phyloP scores from a whole-genome alignment of 768 basidiomycete species.

The Mycena indigotica region DNA sequence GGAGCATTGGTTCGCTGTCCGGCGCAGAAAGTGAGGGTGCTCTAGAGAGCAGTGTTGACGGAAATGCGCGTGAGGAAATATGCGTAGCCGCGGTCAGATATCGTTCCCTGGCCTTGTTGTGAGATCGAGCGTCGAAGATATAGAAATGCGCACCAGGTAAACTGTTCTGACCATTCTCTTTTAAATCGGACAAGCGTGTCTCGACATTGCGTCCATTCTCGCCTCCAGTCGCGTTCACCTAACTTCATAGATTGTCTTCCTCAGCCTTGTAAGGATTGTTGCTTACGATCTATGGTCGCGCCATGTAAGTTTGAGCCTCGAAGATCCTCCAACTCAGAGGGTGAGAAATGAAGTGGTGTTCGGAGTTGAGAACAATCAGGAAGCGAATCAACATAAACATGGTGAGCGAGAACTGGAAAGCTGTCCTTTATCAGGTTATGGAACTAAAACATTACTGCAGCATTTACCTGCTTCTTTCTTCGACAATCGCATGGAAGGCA shows the following conservation, averaged over 20 bases:
- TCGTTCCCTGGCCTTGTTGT: slow-evolving; percentile 51
- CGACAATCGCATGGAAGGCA: slow-evolving; percentile 60
- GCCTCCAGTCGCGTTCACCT: slow-evolving; percentile 52
- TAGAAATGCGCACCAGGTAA: slow-evolving; percentile 65
- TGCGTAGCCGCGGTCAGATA: slow-evolving; percentile 77
- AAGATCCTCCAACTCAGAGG: slow-evolving; percentile 63
- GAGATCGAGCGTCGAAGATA: slow-evolving; percentile 9
- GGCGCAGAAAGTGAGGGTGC: slow-evolving; percentile 55
- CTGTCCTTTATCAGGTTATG: slow-evolving; percentile 5
- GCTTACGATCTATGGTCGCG: slow-evolving; percentile 65
- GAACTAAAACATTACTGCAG: neutral
- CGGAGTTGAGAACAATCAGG: slow-evolving; percentile 58
- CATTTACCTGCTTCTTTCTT: slow-evolving; percentile 38
- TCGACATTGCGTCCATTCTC: slow-evolving; percentile 63
- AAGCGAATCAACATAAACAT: slow-evolving; percentile 67
- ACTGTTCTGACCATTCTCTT: slow-evolving; percentile 45
- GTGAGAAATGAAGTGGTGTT: slow-evolving; percentile 76
- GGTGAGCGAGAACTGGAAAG: slow-evolving; percentile 40
- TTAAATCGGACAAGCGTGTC: slow-evolving; percentile 39
- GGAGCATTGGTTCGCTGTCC: slow-evolving; percentile 70
- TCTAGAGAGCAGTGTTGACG: slow-evolving; percentile 73
- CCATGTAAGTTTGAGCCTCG: slow-evolving; percentile 81
- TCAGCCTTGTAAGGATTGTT: neutral
- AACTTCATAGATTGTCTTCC: neutral
- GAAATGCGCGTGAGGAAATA: slow-evolving; percentile 87